A percentile compares a stretch with the other conserved stretches of the same genome.
phyloP scores from a whole-genome alignment of 345 rosid species.

The Dovyalis caffra region DNA sequence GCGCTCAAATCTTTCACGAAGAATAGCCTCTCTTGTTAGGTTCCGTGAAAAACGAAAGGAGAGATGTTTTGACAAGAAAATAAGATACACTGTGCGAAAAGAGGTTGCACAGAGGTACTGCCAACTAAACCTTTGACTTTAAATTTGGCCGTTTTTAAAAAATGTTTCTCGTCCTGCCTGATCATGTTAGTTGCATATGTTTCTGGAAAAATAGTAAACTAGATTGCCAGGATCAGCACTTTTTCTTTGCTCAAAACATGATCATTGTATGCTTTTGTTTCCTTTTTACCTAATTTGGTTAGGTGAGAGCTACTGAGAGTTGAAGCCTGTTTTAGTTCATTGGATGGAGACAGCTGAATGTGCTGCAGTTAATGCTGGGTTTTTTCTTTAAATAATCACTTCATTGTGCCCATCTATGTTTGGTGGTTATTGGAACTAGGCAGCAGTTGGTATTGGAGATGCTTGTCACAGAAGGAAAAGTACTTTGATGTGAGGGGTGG shows the following conservation, averaged over 20 bases:
- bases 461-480: not conserved
- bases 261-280: no score
- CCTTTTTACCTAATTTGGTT: not conserved
- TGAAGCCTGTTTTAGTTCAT: not conserved
- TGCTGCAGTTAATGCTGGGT: not conserved
- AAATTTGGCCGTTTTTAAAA: not conserved
- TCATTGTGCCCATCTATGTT: not conserved
- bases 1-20: slow-evolving; percentile 57
- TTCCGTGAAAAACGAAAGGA: slow-evolving; percentile 75
- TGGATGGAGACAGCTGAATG: not conserved
- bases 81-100: slow-evolving; percentile 65
- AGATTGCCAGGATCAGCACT: not conserved
- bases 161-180: not conserved
- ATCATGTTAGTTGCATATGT: not conserved
- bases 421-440: not conserved
- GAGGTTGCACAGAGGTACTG: slow-evolving; percentile 74
- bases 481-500: not conserved
- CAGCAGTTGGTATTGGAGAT: not conserved
- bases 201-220: not conserved
- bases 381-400: not conserved
- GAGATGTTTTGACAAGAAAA: slow-evolving; percentile 79
- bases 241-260: not conserved
- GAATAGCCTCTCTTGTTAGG: slow-evolving; percentile 75
- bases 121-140: not conserved
- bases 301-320: not conserved